Evolutionary conservation across 805 yeast species (phyloP).

Genomic region (Jamesozyma piceae): DNA sequence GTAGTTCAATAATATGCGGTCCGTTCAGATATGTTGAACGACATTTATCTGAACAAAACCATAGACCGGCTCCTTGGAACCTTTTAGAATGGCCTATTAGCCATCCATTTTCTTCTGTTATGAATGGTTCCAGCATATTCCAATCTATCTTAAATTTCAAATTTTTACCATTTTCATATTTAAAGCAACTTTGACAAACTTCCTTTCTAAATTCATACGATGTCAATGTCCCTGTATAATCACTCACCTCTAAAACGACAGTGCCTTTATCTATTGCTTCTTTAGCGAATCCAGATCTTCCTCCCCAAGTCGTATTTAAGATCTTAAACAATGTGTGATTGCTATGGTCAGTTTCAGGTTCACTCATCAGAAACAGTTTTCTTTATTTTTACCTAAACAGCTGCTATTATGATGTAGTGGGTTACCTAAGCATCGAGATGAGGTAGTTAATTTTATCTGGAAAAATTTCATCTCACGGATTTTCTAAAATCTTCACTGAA

Average conservation of each 20-base stretch:
- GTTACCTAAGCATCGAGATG: too few species aligned
- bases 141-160: slow-evolving; percentile 34
- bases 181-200: slow-evolving; percentile 48
- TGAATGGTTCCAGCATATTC: slow-evolving; percentile 5
- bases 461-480: too few species aligned
- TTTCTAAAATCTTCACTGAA: too few species aligned
- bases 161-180: slow-evolving; percentile 39
- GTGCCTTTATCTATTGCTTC: slow-evolving; percentile 35
- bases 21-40: slow-evolving; percentile 27
- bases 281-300: slow-evolving; percentile 48
- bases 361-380: too few species aligned
- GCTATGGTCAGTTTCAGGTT: too few species aligned
- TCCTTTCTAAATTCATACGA: slow-evolving; percentile 50
- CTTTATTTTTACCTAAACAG: too few species aligned
- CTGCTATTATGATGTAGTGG: too few species aligned
- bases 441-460: too few species aligned
- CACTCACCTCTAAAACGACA: slow-evolving; percentile 31
- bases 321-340: slow-evolving; percentile 13
- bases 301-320: slow-evolving; percentile 15
- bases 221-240: slow-evolving; percentile 41
- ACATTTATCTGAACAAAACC: slow-evolving; percentile 48
- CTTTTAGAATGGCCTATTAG: slow-evolving; percentile 11
- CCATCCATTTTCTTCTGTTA: not conserved
- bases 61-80: slow-evolving; percentile 36
- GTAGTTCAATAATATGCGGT: slow-evolving; percentile 33